phyloP scores from a whole-genome alignment of 2,329 filamentous ascomycete species.

The Triangularia verruculosa region DNA sequence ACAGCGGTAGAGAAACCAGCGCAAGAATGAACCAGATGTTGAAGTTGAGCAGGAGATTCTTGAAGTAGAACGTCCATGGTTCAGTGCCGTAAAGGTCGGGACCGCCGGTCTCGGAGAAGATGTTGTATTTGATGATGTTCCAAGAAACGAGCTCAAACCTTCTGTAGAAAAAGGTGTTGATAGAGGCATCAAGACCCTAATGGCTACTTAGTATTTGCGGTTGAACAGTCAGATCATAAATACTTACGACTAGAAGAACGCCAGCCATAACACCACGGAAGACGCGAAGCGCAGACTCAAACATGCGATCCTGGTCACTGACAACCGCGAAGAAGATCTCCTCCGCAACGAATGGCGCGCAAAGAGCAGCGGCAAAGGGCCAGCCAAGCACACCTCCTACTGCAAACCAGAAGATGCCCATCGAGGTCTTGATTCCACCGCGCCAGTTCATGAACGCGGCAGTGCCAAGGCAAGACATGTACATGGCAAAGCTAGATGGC shows the following conservation, averaged over 20 bases:
- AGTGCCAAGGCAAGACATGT: constrained; percentile 79
- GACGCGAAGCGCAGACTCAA: constrained; percentile 59
- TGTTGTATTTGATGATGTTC: constrained; percentile 95
- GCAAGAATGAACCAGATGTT: constrained; percentile 90
- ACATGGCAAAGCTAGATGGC: constrained; percentile 97
- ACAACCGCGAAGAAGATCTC: constrained; percentile 61
- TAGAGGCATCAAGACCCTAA: constrained; percentile 64
- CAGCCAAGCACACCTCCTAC: constrained; percentile 83
- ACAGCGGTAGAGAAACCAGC: constrained; percentile 68
- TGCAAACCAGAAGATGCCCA: constrained; percentile 88
- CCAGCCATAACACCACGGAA: constrained; percentile 65
- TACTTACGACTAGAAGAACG: constrained; percentile 65
- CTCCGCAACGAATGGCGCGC: constrained; percentile 76
- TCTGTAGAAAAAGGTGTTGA: constrained; percentile 85
- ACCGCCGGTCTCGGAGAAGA: constrained; percentile 78
- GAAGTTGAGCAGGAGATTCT: constrained; percentile 90
- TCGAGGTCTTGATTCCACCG: constrained; percentile 72
- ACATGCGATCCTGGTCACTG: constrained; percentile 56
- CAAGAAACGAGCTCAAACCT: constrained; percentile 74
- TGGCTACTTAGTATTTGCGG: constrained; percentile 27
- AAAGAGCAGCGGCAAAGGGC: constrained; percentile 86
- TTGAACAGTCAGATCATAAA: neutral
- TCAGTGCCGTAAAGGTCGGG: constrained; percentile 94
- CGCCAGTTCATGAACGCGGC: constrained; percentile 89
- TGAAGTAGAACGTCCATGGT: constrained; percentile 94